A percentile compares a stretch with the other conserved stretches of the same genome.
Conservation (phyloP, 2,329 filamentous ascomycete species). For the Cercospora citrullina region DNA sequence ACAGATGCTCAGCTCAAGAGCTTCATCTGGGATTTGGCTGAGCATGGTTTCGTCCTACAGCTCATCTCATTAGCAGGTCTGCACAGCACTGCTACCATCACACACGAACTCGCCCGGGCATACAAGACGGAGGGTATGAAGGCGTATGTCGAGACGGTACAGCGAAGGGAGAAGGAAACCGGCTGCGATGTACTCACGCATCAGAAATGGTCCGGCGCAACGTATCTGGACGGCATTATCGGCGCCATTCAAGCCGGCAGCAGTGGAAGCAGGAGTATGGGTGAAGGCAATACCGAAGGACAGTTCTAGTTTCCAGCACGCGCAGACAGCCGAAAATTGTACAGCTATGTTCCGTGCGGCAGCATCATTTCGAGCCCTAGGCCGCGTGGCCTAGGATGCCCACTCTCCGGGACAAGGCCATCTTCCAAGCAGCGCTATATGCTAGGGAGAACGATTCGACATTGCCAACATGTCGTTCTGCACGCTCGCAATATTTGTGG, state of each 20-base stretch:
- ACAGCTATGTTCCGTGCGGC: background rate
- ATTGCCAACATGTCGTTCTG: background rate
- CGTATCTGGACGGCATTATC: slow-evolving; percentile 83
- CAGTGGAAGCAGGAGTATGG: slow-evolving; percentile 88
- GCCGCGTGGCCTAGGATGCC: background rate
- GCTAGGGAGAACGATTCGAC: background rate
- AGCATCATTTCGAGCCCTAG: background rate
- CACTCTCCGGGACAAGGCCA: background rate
- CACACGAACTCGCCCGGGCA: slow-evolving; percentile 71
- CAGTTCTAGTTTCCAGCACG: slow-evolving; percentile 37
- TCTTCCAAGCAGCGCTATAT: background rate
- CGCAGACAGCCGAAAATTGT: background rate
- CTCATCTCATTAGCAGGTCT: slow-evolving; percentile 64
- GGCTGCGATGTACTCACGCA: slow-evolving; percentile 92
- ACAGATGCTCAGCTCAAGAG: slow-evolving; percentile 76
- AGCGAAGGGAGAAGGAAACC: slow-evolving; percentile 84
- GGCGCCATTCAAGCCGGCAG: slow-evolving; percentile 90
- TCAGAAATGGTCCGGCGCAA: slow-evolving; percentile 79
- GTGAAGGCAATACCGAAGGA: slow-evolving; percentile 84
- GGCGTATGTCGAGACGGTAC: slow-evolving; percentile 93
- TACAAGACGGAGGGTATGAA: slow-evolving; percentile 95
- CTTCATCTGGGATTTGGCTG: slow-evolving; percentile 95
- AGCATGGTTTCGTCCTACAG: slow-evolving; percentile 72
- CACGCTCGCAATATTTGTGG: background rate
- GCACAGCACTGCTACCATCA: slow-evolving; percentile 64